Evolutionary conservation across 306 rosid genomes (phyloP), one percentile per base, ranked within the genome.

Genomic region (Ceratonia siliqua): DNA sequence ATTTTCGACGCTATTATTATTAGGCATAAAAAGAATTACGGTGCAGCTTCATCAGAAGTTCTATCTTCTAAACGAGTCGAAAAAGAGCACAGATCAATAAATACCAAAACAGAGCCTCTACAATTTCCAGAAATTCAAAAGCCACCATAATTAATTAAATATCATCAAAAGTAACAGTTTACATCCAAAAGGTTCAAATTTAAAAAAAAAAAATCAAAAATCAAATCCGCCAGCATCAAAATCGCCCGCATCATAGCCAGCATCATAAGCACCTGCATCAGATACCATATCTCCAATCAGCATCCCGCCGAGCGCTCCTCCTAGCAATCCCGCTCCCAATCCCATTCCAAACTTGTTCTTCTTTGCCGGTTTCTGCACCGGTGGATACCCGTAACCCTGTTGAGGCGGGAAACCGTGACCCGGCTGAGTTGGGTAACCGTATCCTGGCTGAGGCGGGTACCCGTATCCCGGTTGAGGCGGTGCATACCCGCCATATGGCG

Each of bases 281-380:
- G 96, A 91, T 1, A 84, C 81, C 87, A 91, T 61, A 55, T 93
- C 92, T n/a, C 97, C 98, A 6, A 94, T 84, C 73, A 94, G 42
- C 65, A 89, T 15, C 57, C 98, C 96, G 25, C 98, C 97, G 8
- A 91, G 57, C 18, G 82, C 72, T 41, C 98, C 98, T 0, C 98
- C 98, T 3, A 84, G 54, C 84, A 93, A 73, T 28, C 98, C 98
- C 13, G 92, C 97, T 49, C 98, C 94, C 69, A 91, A 18, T 0
- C 94, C 96, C 88, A 89, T 78, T 25, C 93, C 92, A 50, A 86
- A 22, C 36, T 88, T 91, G 28, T 70, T 89, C 81, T 81, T 85
- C 78, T 71, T 80, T 38, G 69, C 57, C 41, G 71, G 81, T 28
- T 72, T 75, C 77, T 85, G 90, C 25, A 33, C 76, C 17, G 73